Conservation (phyloP, 139 green algal genomes). For the Chlamydomonas applanata region DNA sequence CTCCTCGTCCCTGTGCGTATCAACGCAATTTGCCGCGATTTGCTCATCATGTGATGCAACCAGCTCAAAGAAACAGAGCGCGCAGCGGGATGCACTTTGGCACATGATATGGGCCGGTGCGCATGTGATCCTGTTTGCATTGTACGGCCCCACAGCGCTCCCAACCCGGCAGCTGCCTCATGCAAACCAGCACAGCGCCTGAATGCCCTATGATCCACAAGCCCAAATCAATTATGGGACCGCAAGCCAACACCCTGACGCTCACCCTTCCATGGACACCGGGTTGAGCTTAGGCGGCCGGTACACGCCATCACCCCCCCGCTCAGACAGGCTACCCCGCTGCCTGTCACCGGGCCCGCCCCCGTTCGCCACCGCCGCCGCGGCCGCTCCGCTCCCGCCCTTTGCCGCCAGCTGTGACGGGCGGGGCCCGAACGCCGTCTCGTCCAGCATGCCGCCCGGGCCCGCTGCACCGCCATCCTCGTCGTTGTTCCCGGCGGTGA, state of each 20-base stretch:
- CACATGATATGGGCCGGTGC: no score
- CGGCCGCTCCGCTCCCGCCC: constrained; percentile 9
- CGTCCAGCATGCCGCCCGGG: neutral
- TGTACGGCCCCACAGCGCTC: neutral
- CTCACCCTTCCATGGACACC: constrained; percentile 71
- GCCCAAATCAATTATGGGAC: no score
- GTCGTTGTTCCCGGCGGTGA: constrained; percentile 15
- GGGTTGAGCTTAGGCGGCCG: constrained; percentile 84
- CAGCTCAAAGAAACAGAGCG: no score
- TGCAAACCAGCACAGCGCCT: no score
- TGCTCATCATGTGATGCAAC: no score
- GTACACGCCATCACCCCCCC: constrained; percentile 71
- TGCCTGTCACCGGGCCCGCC: constrained; percentile 4
- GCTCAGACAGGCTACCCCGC: no score
- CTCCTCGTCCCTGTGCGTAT: constrained; percentile 11
- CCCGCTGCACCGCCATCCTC: neutral
- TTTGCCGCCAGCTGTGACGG: constrained; percentile 73
- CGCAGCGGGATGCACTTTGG: no score
- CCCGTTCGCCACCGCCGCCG: constrained; percentile 3
- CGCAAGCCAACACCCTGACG: no score
- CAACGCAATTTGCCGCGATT: neutral
- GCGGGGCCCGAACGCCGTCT: constrained; percentile 59
- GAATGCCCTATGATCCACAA: no score
- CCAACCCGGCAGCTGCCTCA: no score
- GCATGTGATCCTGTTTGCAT: constrained; percentile 10